Base-by-base conservation (phyloP, 805 yeast species). In the Blastobotrys mokoenaii region DNA sequence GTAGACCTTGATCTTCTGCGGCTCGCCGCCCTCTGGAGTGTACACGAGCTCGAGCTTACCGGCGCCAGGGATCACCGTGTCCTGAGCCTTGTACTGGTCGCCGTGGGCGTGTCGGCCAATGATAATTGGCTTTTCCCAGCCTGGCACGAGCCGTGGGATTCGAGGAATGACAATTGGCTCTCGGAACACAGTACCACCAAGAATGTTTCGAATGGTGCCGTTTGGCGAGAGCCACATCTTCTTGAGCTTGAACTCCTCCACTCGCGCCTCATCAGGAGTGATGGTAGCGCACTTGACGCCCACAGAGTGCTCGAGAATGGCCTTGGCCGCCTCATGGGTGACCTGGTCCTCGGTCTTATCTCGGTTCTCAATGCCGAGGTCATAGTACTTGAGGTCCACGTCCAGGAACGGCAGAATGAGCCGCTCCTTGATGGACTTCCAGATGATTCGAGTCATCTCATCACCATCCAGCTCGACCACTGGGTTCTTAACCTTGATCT, bases 191-290 rank as follows among this genome's bases (percentile, higher is more conserved):
- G 97, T 90, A 49, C 97, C 97, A 42, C 96, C 96, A 49, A 90
- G 72, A 51, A 90, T 82, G 71, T 90, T 90, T 70, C 97, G 82
- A 64, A 90, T 85, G 42, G 97, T 90, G 49, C 97, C 97, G 68
- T 90, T 90, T 52, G 97, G 97, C 12, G 96, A 86, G 49, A 83
- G 74, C 97, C 97, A 90, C 97, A 90, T 90, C 66, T 88, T 84
- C 71, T 90, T 88, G 66, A 90, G 75, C 46, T 76, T 70, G 67
- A 87, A 90, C 67, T 90, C 97, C 66, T 84, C 72, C 44, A 90
- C 97, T 60, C 97, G 80, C 40, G 86, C 93, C 71, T 90, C 97
- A 47, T 65, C 68, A 6, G 97, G 97, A n/a, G 97, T 90, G 65
- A 90, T 90, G 43, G 97, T 90, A 47, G 97, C 97, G 71, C 97